Base-by-base conservation (phyloP, 192 early-diverging fungal genomes). In the Backusella morwellensis region DNA sequence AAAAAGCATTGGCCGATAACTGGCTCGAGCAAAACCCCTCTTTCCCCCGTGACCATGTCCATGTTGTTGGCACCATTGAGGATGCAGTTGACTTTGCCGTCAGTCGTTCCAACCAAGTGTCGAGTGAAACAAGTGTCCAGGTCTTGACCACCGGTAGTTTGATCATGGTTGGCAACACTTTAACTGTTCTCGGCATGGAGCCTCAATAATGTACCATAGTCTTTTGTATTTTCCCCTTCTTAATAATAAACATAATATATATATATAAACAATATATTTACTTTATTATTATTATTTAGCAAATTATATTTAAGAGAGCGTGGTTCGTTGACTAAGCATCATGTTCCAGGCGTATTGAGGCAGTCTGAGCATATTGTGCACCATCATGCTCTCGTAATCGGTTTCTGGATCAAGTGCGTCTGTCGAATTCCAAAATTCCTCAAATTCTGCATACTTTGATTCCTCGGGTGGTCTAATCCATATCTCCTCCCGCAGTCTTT, bases 61-160 rank as follows among this genome's bases (percentile, higher is more conserved):
- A 82, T 59, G 85, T 91, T 14, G 74, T 86, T 76, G 85, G 86
- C 2, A 85, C 87, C 21, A 90, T 94, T 77, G 86, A 93, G 73
- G 89, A 87, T 26, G 92, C 94, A 2, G 86, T 93, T 9, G 86
- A 84, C 6, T 86, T 88, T 80, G 82, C 91, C 11, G 68, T 76
- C 12, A 41, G 78, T 29, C 38, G 63, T 17, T 38, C 59, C 12
- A 66, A 78, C 29, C 54, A 54, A 3, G 17, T 38, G 12, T 35
- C 50, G 21, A 59, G 23, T 35, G 29, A 50, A 11, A 77, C 77
- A 38, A 32, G 73, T 1, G 54, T 87, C 17, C 87, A 93, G 52
- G 93, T 97, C 1, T 85, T 99, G 35, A 93, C 93, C 34, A 97
- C 97, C 4, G 98, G 98, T 11, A 97, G 96, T 75, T 80, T 99